Evolutionary conservation across 2,329 filamentous ascomycete species (phyloP).

Genomic region (Fusarium tricinctum): DNA sequence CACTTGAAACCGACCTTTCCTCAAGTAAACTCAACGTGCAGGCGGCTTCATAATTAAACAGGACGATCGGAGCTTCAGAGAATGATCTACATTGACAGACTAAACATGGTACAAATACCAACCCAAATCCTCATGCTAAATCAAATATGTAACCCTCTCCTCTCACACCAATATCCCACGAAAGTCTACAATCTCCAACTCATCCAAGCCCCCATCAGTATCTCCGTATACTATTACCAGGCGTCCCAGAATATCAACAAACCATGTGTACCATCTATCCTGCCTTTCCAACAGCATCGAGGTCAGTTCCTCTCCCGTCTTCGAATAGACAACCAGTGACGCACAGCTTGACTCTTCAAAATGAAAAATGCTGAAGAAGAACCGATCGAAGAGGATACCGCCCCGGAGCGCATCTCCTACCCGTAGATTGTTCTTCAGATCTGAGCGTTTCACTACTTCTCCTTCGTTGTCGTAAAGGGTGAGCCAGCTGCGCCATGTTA

Average conservation of each 20-base stretch:
- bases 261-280: background rate
- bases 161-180: background rate
- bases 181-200: constrained; percentile 18
- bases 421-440: background rate
- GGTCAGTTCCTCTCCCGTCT: constrained; percentile 15
- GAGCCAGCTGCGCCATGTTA: background rate
- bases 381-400: constrained; percentile 20
- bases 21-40: background rate
- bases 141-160: background rate
- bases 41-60: background rate
- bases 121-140: background rate
- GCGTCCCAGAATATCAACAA: constrained; percentile 19
- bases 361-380: constrained; percentile 19
- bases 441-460: background rate
- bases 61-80: background rate
- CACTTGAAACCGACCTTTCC: background rate
- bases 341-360: background rate
- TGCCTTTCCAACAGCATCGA: background rate
- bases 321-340: constrained; percentile 9
- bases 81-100: no score
- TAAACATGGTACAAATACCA: background rate
- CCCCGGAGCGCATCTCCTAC: background rate
- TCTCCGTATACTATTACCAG: constrained; percentile 8
- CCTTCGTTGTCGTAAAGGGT: background rate
- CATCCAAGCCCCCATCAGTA: background rate